Percentiles rank a stretch among this genome's conserved stretches.
Evolutionary conservation across 2,329 filamentous ascomycete species (phyloP).

Genomic region (Exophiala aquamarina): DNA sequence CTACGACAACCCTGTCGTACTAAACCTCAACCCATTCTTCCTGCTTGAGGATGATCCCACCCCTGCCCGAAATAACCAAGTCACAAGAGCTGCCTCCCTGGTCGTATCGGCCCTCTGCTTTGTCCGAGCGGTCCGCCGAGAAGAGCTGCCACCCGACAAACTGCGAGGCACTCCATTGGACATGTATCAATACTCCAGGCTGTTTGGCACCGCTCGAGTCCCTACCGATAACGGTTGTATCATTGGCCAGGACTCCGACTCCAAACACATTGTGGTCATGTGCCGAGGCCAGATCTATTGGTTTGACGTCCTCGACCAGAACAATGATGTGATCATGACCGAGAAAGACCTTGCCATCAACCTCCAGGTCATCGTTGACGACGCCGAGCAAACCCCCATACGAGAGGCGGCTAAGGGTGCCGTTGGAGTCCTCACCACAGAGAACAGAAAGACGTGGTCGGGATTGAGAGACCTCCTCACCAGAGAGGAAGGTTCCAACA

Average conservation of each 20-base stretch:
- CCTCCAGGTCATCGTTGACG: slow-evolving; percentile 85
- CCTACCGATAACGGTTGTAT: slow-evolving; percentile 93
- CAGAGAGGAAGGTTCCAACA: slow-evolving; percentile 83
- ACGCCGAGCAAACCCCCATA: slow-evolving; percentile 84
- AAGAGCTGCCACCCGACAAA: slow-evolving; percentile 87
- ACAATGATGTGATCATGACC: slow-evolving; percentile 94
- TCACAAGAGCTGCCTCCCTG: slow-evolving; percentile 88
- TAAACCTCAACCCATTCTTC: slow-evolving; percentile 98
- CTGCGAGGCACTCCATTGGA: slow-evolving; percentile 81
- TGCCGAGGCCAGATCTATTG: slow-evolving; percentile 97
- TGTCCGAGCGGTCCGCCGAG: slow-evolving; percentile 85
- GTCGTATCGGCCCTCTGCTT: slow-evolving; percentile 89
- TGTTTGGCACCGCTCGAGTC: slow-evolving; percentile 92
- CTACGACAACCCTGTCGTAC: slow-evolving; percentile 93
- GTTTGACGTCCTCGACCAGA: slow-evolving; percentile 96
- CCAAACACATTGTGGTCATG: slow-evolving; percentile 89
- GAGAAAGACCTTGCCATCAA: slow-evolving; percentile 92
- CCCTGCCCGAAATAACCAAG: slow-evolving; percentile 92
- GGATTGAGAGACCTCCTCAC: slow-evolving; percentile 84
- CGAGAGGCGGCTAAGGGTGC: slow-evolving; percentile 95
- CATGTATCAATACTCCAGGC: slow-evolving; percentile 96
- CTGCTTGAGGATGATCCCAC: slow-evolving; percentile 96
- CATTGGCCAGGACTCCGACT: slow-evolving; percentile 90
- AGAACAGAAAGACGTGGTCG: slow-evolving; percentile 96
- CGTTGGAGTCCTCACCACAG: slow-evolving; percentile 88